A percentile compares a stretch with the other conserved stretches of the same genome.
Evolutionary conservation across 2,329 filamentous ascomycete species (phyloP).

Genomic region (Xylaria sp.): DNA sequence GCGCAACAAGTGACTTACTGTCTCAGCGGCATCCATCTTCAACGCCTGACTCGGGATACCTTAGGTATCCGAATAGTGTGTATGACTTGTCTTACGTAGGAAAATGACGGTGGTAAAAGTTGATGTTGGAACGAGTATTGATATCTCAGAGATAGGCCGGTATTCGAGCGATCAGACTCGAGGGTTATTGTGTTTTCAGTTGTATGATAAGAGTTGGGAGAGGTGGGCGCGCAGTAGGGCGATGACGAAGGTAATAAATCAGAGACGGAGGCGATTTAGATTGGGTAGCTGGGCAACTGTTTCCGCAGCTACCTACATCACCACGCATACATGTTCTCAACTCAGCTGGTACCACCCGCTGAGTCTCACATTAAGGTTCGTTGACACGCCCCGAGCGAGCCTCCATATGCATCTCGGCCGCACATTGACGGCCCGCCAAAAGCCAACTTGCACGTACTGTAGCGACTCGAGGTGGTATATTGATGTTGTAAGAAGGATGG

Average conservation of each 20-base stretch:
- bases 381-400: background rate
- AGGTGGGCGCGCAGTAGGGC: constrained; percentile 3
- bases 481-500: no score
- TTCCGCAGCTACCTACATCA: background rate
- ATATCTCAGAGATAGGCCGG: background rate
- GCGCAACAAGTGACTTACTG: constrained; percentile 30
- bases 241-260: constrained; percentile 33
- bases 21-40: constrained; percentile 40
- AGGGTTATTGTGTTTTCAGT: constrained; percentile 14
- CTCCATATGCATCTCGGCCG: background rate
- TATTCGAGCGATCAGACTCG: background rate
- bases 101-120: background rate
- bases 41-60: constrained; percentile 22
- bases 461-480: no score
- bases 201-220: constrained; percentile 22
- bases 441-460: background rate
- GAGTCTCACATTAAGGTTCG: constrained; percentile 3
- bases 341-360: constrained; percentile 8
- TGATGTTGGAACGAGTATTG: background rate
- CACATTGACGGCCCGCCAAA: constrained; percentile 19
- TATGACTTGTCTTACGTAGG: constrained; percentile 1
- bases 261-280: background rate
- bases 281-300: background rate
- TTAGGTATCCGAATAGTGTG: constrained; percentile 1
- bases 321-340: background rate